phyloP scores from a whole-genome alignment of 768 basidiomycete genomes.

The Lentinula sp. region DNA sequence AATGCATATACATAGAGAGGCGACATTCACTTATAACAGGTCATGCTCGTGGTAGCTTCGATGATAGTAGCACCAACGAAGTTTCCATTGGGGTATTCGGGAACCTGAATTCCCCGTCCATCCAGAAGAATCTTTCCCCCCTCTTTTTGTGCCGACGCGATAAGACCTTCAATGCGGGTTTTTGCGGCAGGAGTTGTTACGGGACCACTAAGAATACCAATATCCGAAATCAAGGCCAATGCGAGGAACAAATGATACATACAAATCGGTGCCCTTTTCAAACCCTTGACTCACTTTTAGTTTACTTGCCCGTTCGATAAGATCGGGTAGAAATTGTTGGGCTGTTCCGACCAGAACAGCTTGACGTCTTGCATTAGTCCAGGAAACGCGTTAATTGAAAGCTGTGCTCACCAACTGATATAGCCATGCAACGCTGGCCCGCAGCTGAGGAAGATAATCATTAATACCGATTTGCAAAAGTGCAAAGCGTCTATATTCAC shows the following conservation, averaged over 20 bases:
- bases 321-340: slow-evolving; percentile 77
- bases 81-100: slow-evolving; percentile 81
- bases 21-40: slow-evolving; percentile 69
- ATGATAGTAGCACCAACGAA: slow-evolving; percentile 93
- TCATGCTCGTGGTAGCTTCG: slow-evolving; percentile 78
- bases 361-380: slow-evolving; percentile 15
- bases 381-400: neutral
- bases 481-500: slow-evolving; percentile 25
- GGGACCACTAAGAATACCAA: slow-evolving; percentile 46
- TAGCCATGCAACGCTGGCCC: slow-evolving; percentile 95
- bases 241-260: neutral
- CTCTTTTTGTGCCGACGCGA: slow-evolving; percentile 67
- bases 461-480: neutral
- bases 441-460: slow-evolving; percentile 50
- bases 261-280: slow-evolving; percentile 82
- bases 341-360: slow-evolving; percentile 80
- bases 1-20: neutral
- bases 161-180: slow-evolving; percentile 65
- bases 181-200: slow-evolving; percentile 82
- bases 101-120: slow-evolving; percentile 65
- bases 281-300: slow-evolving; percentile 90
- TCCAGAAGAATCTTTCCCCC: slow-evolving; percentile 87
- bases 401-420: slow-evolving; percentile 71
- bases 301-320: slow-evolving; percentile 73
- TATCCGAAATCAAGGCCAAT: neutral